Evolutionary conservation across 352 stramenopile species (phyloP).

Genomic region (Pythium biforme): DNA sequence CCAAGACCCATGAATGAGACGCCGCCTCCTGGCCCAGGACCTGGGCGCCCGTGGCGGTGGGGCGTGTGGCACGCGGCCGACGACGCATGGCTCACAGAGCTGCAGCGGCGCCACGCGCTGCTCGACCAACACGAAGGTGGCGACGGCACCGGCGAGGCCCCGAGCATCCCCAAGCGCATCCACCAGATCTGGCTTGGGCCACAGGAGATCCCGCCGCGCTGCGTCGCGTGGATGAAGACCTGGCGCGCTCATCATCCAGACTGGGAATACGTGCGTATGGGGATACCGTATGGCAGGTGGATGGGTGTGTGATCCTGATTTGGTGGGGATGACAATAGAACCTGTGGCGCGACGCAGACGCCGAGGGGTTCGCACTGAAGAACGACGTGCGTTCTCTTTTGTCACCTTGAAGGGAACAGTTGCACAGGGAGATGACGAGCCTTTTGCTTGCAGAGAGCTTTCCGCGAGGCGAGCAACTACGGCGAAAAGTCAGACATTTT

Average conservation of each 20-base stretch:
- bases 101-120: conserved; percentile 24
- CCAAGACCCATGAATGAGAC: no score
- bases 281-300: not conserved
- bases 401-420: no score
- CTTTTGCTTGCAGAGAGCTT: conserved; percentile 30
- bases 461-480: conserved; percentile 50
- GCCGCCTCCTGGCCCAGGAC: no score
- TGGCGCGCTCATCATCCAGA: conserved; percentile 43
- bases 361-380: conserved; percentile 23
- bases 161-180: conserved; percentile 20
- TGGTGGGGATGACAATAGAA: conserved; percentile 20
- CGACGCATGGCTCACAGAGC: conserved; percentile 26
- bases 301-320: not conserved
- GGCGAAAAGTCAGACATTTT: conserved; percentile 76
- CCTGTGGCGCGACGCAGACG: conserved; percentile 53
- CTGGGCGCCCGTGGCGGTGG: conserved; percentile 30
- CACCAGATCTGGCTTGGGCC: conserved; percentile 77
- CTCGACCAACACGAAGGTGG: not conserved
- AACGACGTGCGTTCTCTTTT: conserved; percentile 31
- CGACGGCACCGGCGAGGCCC: not conserved
- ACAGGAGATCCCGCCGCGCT: conserved; percentile 26
- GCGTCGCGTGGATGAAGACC: conserved; percentile 38
- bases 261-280: conserved; percentile 29
- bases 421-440: no score
- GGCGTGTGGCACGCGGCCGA: conserved; percentile 37